Base-by-base conservation (phyloP, 805 yeast species). In the Sungouiella thailandica region DNA sequence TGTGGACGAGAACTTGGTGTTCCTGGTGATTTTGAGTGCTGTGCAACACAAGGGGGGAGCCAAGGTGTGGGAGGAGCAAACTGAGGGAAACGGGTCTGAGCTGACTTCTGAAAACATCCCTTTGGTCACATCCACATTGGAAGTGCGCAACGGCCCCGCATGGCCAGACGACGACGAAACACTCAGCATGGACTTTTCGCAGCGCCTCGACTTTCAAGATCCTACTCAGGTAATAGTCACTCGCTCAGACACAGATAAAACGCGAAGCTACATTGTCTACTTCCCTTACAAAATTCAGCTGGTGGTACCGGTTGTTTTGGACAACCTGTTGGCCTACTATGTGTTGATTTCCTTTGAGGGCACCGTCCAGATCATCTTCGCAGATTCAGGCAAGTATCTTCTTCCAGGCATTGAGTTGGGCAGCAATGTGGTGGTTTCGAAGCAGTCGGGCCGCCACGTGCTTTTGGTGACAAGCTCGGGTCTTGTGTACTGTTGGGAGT, bases 331-430 rank as follows among this genome's bases (percentile, higher is more conserved):
- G 7, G 45, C 50, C 11, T 77, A 62, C 46, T 72, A 80, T 64
- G 71, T 72, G 8, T 50, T 78, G 15, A 66, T 80, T 0, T 76
- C 85, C 1, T 79, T 78, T 29, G 62, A 70, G 19, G 88, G 88
- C 0, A 55, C 75, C 0, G 44, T 80, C 10, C 68, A 72, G 39
- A 42, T 76, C 0, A 45, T 70, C 6, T 54, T 71, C 1, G 61
- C 72, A 0, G 53, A 57, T 5, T 44, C 67, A 5, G 84, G 84
- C 0, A 49, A 69, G 16, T 59, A 60, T 18, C 40, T 68, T 1
- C 49, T 62, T 30, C 79, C 83, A 2, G 53, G 66, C 8, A 49
- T 78, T 8, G 81, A 77, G 46, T 35, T 79, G 3, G 83, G 83
- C 0, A 57, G 57, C 10, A 65, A 66, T 32, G 55, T 76, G 0